Percentiles rank a stretch among this genome's conserved stretches.
These are phyloP conservation scores for Spathaspora passalidarum DNA, from an alignment of 805 yeast genomes.

Conservation along the genomic window DNA sequence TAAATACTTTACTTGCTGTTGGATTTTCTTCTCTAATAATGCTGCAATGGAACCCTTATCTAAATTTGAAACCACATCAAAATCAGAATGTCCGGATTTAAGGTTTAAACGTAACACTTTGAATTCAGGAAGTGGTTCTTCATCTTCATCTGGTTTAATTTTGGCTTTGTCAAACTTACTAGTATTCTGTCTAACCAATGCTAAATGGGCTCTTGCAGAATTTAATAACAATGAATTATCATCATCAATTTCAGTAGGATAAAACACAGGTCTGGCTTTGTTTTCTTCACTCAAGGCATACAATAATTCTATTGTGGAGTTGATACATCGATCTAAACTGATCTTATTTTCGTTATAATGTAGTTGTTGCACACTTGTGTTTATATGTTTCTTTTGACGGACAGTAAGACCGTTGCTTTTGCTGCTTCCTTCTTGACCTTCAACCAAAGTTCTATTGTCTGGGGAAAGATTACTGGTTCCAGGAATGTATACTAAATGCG, in stretches of 20 bases:
- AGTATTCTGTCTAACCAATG: constrained; percentile 45
- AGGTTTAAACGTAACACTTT: constrained; percentile 62
- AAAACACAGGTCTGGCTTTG: constrained; percentile 55
- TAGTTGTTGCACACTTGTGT: constrained; percentile 65
- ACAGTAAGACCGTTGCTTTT: constrained; percentile 4
- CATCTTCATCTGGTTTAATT: constrained; percentile 7
- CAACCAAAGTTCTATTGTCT: constrained; percentile 27
- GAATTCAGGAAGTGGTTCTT: constrained; percentile 38
- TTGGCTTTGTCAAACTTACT: constrained; percentile 2
- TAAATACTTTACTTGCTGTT: constrained; percentile 65
- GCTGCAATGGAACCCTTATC: constrained; percentile 70
- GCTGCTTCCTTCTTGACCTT: constrained; percentile 23
- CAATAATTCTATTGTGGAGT: constrained; percentile 49
- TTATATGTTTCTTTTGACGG: constrained; percentile 19
- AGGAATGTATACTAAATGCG: constrained; percentile 27
- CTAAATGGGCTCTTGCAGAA: constrained; percentile 50
- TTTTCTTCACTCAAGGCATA: constrained; percentile 55
- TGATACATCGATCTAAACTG: constrained; percentile 60
- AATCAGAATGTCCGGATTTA: constrained; percentile 46
- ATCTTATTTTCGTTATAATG: constrained; percentile 73
- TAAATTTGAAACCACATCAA: constrained; percentile 49
- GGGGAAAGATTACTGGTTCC: constrained; percentile 26
- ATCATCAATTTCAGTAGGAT: constrained; percentile 46
- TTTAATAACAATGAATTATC: constrained; percentile 37
- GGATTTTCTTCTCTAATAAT: constrained; percentile 65